phyloP scores from a whole-genome alignment of 176 grass and related monocot species.

The Raddia guianensis region DNA sequence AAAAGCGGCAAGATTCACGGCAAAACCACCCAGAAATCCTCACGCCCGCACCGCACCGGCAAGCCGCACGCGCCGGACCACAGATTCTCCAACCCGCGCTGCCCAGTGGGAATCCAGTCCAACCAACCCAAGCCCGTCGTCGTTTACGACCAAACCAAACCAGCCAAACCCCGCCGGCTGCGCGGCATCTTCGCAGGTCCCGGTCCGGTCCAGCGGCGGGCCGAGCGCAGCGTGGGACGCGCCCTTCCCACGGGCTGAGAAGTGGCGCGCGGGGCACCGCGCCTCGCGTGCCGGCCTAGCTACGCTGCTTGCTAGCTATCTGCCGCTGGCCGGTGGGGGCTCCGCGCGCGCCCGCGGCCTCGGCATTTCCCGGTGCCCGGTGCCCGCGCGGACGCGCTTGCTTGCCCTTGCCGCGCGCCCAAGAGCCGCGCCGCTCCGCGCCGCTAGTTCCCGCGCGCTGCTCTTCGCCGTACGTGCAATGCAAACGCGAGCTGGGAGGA shows the following conservation, averaged over 20 bases:
- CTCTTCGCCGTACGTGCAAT: background rate
- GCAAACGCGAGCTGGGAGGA: background rate
- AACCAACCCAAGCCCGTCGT: no score
- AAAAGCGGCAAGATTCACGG: background rate
- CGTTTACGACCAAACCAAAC: no score
- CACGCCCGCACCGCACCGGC: background rate
- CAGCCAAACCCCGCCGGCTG: no score
- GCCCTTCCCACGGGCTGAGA: slow-evolving; percentile 26
- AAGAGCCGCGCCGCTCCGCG: background rate
- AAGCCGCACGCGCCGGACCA: background rate
- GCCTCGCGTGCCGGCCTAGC: background rate
- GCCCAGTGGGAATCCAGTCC: background rate
- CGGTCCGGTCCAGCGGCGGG: no score
- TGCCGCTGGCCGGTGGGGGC: background rate
- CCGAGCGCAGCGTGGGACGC: background rate
- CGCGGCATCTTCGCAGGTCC: no score
- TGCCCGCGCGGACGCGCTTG: background rate
- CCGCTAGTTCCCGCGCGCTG: background rate
- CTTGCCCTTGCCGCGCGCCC: slow-evolving; percentile 31
- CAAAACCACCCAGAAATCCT: background rate
- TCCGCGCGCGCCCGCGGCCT: background rate
- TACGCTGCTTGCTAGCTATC: no score
- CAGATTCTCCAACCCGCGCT: slow-evolving; percentile 4
- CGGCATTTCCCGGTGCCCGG: background rate
- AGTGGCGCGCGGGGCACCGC: slow-evolving; percentile 11